A percentile compares a stretch with the other conserved stretches of the same genome.
phyloP scores from a whole-genome alignment of 2,329 filamentous ascomycete species.

The Gremmenia infestans region DNA sequence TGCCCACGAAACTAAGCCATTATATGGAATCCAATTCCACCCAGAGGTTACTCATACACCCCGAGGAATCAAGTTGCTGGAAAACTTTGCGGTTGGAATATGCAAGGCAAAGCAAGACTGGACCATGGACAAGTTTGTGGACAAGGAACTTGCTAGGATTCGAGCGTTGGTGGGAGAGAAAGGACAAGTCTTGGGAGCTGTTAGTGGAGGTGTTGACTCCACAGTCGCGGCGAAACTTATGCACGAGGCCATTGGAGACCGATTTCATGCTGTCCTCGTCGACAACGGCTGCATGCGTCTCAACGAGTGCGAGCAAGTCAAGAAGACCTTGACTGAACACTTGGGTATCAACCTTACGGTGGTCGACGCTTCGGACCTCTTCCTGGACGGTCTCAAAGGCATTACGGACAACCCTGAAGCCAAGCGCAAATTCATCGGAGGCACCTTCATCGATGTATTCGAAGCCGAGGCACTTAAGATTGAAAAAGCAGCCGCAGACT shows the following conservation, averaged over 20 bases:
- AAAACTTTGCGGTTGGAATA: slow-evolving; percentile 81
- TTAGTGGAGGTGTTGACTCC: slow-evolving; percentile 81
- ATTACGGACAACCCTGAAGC: slow-evolving; percentile 72
- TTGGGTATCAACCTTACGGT: slow-evolving; percentile 89
- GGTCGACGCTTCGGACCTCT: slow-evolving; percentile 71
- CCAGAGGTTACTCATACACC: slow-evolving; percentile 76
- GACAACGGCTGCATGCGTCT: slow-evolving; percentile 83
- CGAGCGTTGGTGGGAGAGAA: slow-evolving; percentile 73
- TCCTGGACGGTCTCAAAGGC: slow-evolving; percentile 71
- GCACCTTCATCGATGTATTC: slow-evolving; percentile 75
- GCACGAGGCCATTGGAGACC: slow-evolving; percentile 77
- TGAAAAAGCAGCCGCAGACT: slow-evolving; percentile 63
- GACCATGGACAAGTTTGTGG: slow-evolving; percentile 80
- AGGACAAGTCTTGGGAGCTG: slow-evolving; percentile 74
- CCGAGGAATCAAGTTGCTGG: slow-evolving; percentile 63
- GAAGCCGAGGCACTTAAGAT: slow-evolving; percentile 73
- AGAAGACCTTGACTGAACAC: slow-evolving; percentile 71
- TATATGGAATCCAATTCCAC: slow-evolving; percentile 69
- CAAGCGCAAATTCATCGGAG: slow-evolving; percentile 89
- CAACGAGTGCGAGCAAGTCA: slow-evolving; percentile 77
- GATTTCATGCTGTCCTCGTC: slow-evolving; percentile 76
- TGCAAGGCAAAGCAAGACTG: slow-evolving; percentile 73
- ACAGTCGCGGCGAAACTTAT: slow-evolving; percentile 85
- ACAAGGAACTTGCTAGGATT: slow-evolving; percentile 77
- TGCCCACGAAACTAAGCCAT: slow-evolving; percentile 62